phyloP scores from a whole-genome alignment of 371 early-diverging fungal genomes.

The Dinochytrium kinnereticum region DNA sequence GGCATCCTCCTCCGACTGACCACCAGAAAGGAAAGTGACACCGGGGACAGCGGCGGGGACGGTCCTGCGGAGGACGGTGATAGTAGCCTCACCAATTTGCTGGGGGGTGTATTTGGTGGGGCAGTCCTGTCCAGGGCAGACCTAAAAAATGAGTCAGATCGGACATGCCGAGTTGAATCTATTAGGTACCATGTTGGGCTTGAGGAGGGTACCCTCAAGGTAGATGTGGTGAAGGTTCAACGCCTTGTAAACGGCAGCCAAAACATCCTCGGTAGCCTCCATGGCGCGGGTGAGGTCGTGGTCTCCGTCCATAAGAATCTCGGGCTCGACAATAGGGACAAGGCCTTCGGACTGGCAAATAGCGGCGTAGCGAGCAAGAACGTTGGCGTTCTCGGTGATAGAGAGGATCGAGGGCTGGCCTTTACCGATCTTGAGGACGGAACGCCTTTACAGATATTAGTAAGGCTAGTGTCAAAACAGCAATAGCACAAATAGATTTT shows the following conservation, averaged over 20 bases:
- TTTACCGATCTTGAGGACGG: constrained; percentile 60
- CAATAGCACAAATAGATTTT: neutral
- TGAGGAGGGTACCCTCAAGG: constrained; percentile 69
- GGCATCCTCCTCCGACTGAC: constrained; percentile 67
- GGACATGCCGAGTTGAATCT: neutral
- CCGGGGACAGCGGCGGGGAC: constrained; percentile 70
- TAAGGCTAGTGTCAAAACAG: neutral
- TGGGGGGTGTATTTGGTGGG: constrained; percentile 51
- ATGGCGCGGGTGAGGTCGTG: constrained; percentile 61
- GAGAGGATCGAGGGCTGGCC: constrained; percentile 55
- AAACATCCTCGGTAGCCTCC: constrained; percentile 55
- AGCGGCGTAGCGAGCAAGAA: constrained; percentile 69
- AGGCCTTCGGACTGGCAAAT: constrained; percentile 67
- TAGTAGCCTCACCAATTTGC: constrained; percentile 61
- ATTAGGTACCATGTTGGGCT: constrained; percentile 64
- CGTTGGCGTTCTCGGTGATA: constrained; percentile 66
- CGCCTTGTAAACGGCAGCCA: constrained; percentile 59
- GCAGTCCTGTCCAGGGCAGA: constrained; percentile 61
- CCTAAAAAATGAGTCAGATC: constrained; percentile 17
- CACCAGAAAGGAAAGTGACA: constrained; percentile 73
- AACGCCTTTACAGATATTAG: constrained; percentile 37
- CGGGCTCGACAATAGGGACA: constrained; percentile 76
- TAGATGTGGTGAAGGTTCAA: constrained; percentile 60
- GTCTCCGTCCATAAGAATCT: constrained; percentile 70
- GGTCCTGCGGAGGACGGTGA: constrained; percentile 59